Conservation (phyloP, 164 flowering plant genomes). For the Santalum album region DNA sequence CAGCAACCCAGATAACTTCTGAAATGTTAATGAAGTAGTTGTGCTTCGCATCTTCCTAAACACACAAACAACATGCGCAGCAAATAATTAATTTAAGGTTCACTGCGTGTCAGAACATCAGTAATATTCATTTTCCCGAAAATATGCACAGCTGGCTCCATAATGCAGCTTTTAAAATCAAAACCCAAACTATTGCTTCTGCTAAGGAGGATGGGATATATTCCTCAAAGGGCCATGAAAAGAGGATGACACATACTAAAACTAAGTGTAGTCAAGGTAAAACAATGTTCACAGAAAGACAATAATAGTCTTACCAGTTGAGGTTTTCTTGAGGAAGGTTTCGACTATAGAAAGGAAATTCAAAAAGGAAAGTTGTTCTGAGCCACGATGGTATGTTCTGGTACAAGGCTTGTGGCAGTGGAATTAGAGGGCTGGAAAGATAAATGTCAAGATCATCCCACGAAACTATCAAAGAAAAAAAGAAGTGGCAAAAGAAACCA, state of each 20-base stretch:
- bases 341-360: slow-evolving; percentile 76
- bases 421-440: slow-evolving; percentile 73
- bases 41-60: not conserved
- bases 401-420: slow-evolving; percentile 66
- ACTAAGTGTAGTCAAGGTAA: too few species aligned
- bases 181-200: too few species aligned
- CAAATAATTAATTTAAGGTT: too few species aligned
- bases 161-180: too few species aligned
- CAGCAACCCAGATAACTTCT: too few species aligned
- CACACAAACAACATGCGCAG: too few species aligned
- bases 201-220: too few species aligned
- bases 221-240: too few species aligned
- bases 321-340: slow-evolving; percentile 46
- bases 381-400: slow-evolving; percentile 72
- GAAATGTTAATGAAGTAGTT: too few species aligned
- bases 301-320: slow-evolving; percentile 51
- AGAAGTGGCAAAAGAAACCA: not conserved
- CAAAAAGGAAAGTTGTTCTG: slow-evolving; percentile 62
- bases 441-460: slow-evolving; percentile 5
- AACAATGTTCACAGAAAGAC: not conserved
- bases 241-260: too few species aligned
- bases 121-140: not conserved
- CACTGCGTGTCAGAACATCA: too few species aligned
- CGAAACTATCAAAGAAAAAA: not conserved
- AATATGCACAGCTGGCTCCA: too few species aligned